Evolutionary conservation across 495 filamentous ascomycete species (phyloP).

Genomic region (Jackrogersella multiformis): DNA sequence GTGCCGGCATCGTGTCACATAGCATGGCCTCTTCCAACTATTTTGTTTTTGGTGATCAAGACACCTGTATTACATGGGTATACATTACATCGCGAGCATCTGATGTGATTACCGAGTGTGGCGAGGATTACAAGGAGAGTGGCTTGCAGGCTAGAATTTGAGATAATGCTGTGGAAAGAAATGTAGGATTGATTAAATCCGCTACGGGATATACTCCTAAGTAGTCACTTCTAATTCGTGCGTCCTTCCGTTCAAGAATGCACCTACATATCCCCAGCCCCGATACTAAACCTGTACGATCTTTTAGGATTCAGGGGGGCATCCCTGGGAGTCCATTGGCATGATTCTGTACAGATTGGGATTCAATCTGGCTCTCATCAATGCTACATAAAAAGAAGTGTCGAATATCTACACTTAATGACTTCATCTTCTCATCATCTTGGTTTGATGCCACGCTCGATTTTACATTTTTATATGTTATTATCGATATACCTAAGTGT

Average conservation of each 20-base stretch:
- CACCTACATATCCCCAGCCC: background rate
- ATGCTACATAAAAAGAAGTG: background rate
- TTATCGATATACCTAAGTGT: no score
- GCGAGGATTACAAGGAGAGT: slow-evolving; percentile 1
- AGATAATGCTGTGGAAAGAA: slow-evolving; percentile 30
- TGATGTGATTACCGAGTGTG: slow-evolving; percentile 1
- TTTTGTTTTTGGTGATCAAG: slow-evolving; percentile 1
- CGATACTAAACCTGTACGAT: background rate
- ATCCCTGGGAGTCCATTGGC: background rate
- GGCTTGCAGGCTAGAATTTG: slow-evolving; percentile 25
- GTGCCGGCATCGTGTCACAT: background rate
- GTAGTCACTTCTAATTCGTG: slow-evolving; percentile 21
- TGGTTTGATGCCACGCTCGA: background rate
- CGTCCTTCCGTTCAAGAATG: background rate
- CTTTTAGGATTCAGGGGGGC: background rate
- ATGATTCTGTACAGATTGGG: background rate
- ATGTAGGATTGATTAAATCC: background rate
- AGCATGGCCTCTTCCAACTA: slow-evolving; percentile 2
- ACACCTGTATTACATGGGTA: slow-evolving; percentile 8
- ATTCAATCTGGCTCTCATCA: background rate
- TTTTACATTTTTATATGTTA: background rate
- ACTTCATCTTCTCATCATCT: background rate
- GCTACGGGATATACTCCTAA: background rate
- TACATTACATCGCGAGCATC: background rate
- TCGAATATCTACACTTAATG: no score